Evolutionary conservation across 192 early-diverging fungal species (phyloP).

Genomic region (Jimgerdemannia lactiflua): DNA sequence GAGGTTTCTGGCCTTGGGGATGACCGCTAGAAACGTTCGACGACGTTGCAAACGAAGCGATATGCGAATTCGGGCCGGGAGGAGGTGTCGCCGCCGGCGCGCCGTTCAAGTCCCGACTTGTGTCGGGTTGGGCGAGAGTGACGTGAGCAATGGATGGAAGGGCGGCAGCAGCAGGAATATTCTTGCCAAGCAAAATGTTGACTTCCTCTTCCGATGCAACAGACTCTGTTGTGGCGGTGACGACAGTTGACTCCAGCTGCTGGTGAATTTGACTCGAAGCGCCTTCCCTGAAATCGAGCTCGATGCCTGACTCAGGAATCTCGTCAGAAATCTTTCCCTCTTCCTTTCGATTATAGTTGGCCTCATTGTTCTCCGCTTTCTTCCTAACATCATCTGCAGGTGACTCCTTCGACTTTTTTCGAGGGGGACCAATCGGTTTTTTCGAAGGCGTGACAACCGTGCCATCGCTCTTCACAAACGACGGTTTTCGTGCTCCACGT

Average conservation of each 20-base stretch:
- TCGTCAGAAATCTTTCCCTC: not conserved
- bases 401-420: not conserved
- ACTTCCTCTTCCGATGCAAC: not conserved
- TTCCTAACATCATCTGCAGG: not conserved
- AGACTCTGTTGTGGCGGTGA: not conserved
- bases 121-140: not conserved
- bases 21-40: too few species aligned
- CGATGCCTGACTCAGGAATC: not conserved
- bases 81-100: not conserved
- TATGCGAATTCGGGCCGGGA: not conserved
- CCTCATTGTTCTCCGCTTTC: not conserved
- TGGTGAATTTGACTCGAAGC: not conserved
- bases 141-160: not conserved
- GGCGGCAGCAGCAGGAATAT: not conserved
- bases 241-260: not conserved
- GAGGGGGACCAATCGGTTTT: not conserved
- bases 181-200: not conserved
- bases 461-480: constrained; percentile 13
- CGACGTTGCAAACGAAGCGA: not conserved
- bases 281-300: not conserved
- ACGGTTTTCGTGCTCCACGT: constrained; percentile 16
- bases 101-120: not conserved
- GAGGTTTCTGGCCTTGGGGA: too few species aligned
- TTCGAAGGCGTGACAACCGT: constrained; percentile 12
- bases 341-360: not conserved